Percentiles rank a stretch among this genome's conserved stretches.
These are phyloP conservation scores for Coemansia umbellata DNA, from an alignment of 192 early-diverging fungal species.

Conservation along the genomic window DNA sequence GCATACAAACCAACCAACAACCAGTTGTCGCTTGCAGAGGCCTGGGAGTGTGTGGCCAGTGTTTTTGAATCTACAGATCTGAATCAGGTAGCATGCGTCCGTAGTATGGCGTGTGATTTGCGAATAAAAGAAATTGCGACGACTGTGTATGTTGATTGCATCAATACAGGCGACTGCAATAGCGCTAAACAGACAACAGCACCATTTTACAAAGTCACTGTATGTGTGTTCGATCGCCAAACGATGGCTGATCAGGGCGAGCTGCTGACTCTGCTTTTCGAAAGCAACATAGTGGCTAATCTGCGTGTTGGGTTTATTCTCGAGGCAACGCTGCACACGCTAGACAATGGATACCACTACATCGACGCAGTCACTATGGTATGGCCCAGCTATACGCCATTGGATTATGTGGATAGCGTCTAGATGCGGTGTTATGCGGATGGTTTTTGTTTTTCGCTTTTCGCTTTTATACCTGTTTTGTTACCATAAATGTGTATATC, in stretches of 20 bases:
- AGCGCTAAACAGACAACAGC: background rate
- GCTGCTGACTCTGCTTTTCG: slow-evolving; percentile 20
- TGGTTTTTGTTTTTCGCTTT: background rate
- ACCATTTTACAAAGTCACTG: slow-evolving; percentile 3
- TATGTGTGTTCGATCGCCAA: slow-evolving; percentile 20
- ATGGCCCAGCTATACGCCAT: slow-evolving; percentile 46
- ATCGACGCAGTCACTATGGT: slow-evolving; percentile 46
- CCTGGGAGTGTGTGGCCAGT: slow-evolving; percentile 7
- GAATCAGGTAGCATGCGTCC: slow-evolving; percentile 7
- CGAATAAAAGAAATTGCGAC: slow-evolving; percentile 9
- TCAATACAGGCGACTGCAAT: background rate
- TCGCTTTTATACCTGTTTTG: background rate
- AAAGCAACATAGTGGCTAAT: slow-evolving; percentile 5
- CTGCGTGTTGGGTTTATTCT: slow-evolving; percentile 29
- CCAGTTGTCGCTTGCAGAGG: slow-evolving; percentile 11
- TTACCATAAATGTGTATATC: no score
- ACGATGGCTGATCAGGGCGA: slow-evolving; percentile 10
- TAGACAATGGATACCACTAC: slow-evolving; percentile 30
- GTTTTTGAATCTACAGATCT: background rate
- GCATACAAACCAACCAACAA: background rate
- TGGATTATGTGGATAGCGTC: slow-evolving; percentile 24
- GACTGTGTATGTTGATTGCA: background rate
- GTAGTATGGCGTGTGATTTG: slow-evolving; percentile 26
- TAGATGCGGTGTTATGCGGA: background rate
- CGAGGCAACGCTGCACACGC: slow-evolving; percentile 36